Conservation (phyloP, 345 rosid species). For the Moricandia arvensis region DNA sequence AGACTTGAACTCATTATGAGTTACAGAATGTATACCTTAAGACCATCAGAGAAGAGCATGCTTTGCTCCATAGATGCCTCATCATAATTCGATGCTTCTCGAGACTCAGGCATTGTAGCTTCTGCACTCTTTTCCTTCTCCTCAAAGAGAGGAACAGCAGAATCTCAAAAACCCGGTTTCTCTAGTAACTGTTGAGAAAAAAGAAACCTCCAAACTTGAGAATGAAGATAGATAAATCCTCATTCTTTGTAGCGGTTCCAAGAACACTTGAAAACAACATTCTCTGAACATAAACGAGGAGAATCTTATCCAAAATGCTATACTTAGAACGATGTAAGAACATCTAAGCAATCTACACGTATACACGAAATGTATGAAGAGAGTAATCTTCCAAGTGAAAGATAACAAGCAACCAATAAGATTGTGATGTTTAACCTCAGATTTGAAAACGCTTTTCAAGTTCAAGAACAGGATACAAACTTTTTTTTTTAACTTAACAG, state of each 20-base stretch:
- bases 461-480: neutral
- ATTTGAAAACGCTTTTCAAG: neutral
- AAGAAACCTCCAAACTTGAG: no score
- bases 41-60: constrained; percentile 84
- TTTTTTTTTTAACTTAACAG: no score
- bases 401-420: neutral
- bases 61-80: constrained; percentile 81
- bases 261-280: neutral
- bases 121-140: constrained; percentile 42
- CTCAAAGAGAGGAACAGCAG: no score
- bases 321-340: neutral
- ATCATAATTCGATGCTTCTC: constrained; percentile 65
- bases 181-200: no score
- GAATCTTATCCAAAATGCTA: neutral
- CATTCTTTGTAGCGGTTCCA: neutral
- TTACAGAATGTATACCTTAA: constrained; percentile 49
- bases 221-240: neutral
- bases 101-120: constrained; percentile 43
- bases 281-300: neutral
- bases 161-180: no score
- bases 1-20: no score
- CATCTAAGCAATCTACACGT: neutral
- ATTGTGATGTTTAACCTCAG: neutral
- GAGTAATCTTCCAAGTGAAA: neutral
- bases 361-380: neutral